Conservation (phyloP, 2,329 filamentous ascomycete species). For the Grosmannia clavigera region DNA sequence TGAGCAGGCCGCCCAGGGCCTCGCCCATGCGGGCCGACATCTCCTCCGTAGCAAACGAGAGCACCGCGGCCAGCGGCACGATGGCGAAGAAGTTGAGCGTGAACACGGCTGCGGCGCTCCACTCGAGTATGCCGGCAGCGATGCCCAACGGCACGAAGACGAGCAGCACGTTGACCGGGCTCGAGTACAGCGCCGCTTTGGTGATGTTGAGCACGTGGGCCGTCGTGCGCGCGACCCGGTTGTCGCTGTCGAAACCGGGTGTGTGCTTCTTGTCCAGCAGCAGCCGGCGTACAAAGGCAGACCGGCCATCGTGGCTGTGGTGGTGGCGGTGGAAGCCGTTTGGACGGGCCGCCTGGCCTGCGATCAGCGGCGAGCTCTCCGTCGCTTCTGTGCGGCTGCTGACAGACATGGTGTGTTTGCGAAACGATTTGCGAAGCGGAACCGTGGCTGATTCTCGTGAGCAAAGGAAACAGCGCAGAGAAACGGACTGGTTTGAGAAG, state of each 20-base stretch:
- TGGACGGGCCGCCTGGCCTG: neutral
- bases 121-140: slow-evolving; percentile 46
- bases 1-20: slow-evolving; percentile 60
- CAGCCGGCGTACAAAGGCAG: slow-evolving; percentile 21
- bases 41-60: slow-evolving; percentile 77
- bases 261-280: slow-evolving; percentile 34
- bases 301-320: neutral
- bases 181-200: slow-evolving; percentile 46
- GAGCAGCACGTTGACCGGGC: slow-evolving; percentile 56
- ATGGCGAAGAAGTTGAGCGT: slow-evolving; percentile 75
- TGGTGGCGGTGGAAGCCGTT: neutral
- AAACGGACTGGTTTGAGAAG: neutral
- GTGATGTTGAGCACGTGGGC: slow-evolving; percentile 41
- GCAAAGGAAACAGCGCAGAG: neutral
- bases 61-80: slow-evolving; percentile 73
- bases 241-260: slow-evolving; percentile 38
- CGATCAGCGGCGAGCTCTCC: slow-evolving; percentile 29
- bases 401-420: neutral
- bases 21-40: slow-evolving; percentile 61
- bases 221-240: slow-evolving; percentile 29
- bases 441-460: neutral
- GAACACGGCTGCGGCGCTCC: slow-evolving; percentile 58
- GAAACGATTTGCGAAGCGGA: neutral
- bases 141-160: slow-evolving; percentile 65
- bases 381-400: slow-evolving; percentile 1